phyloP scores from a whole-genome alignment of 768 basidiomycete species.

The Boletus rufocinnamomeus region DNA sequence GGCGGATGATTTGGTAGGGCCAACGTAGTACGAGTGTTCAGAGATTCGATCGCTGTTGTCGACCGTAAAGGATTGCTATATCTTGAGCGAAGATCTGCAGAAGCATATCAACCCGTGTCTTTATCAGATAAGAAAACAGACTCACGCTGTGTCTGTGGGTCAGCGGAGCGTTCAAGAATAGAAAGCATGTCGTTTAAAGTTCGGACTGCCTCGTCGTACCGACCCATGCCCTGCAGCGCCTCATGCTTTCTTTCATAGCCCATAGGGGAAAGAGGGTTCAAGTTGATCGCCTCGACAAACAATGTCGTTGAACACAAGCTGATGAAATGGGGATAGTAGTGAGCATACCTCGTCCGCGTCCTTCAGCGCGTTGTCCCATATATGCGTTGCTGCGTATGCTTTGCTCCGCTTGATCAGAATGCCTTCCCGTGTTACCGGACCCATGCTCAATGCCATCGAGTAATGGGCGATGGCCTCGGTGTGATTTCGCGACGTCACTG shows the following conservation, averaged over 20 bases:
- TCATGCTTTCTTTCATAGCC: conserved; percentile 7
- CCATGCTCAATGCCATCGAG: not conserved
- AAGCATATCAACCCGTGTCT: not conserved
- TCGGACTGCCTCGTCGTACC: not conserved
- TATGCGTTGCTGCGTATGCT: not conserved
- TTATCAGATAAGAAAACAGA: not conserved
- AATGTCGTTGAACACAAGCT: not conserved
- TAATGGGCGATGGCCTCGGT: conserved; percentile 5
- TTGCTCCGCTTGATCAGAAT: conserved; percentile 7
- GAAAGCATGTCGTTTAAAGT: not conserved
- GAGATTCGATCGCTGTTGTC: not conserved
- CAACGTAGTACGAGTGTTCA: not conserved
- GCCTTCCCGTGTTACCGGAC: not conserved
- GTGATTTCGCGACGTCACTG: not conserved
- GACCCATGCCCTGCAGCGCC: conserved; percentile 16
- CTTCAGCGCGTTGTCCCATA: conserved; percentile 2
- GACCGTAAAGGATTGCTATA: not conserved
- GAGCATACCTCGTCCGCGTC: conserved; percentile 7
- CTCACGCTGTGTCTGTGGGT: not conserved
- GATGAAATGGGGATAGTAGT: not conserved
- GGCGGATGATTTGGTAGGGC: no score
- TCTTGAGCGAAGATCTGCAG: not conserved
- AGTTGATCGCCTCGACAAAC: not conserved
- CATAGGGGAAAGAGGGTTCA: not conserved
- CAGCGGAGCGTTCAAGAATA: not conserved